Percentiles rank a stretch among this genome's conserved stretches.
These are phyloP conservation scores for Fraxinus albicans DNA, from an alignment of 305 asterid genomes.

Conservation along the genomic window DNA sequence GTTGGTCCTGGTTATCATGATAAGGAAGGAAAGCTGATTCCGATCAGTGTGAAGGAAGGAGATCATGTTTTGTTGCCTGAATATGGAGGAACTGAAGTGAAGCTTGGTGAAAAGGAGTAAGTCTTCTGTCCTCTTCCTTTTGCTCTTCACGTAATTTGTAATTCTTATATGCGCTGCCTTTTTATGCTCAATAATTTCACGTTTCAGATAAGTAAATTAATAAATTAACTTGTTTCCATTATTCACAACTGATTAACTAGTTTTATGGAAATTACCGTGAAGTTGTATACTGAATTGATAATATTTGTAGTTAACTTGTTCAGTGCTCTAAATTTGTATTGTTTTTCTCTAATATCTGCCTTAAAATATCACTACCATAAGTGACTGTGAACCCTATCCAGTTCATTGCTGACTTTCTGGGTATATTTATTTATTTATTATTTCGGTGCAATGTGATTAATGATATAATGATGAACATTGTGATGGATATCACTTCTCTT, in stretches of 20 bases:
- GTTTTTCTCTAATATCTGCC: background rate
- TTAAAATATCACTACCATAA: background rate
- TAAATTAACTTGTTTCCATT: background rate
- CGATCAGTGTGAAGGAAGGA: conserved; percentile 61
- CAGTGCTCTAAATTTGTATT: background rate
- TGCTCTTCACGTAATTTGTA: background rate
- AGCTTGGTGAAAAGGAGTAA: conserved; percentile 69
- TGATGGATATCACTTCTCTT: background rate
- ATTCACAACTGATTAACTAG: background rate
- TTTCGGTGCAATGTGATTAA: background rate
- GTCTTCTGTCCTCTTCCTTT: conserved; percentile 2
- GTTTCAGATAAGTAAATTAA: background rate
- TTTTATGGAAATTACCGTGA: background rate
- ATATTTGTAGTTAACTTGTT: background rate
- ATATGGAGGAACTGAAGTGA: conserved; percentile 63
- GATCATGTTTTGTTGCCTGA: conserved; percentile 68
- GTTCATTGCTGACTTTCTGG: background rate
- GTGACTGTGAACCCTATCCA: background rate
- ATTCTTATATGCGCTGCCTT: background rate
- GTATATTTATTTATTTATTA: background rate
- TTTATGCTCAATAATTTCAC: background rate
- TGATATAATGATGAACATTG: background rate
- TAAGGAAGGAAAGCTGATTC: conserved; percentile 56
- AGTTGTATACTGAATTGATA: background rate
- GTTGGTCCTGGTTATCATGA: conserved; percentile 63